These are phyloP conservation scores for Daldinia concentrica DNA, from an alignment of 495 filamentous ascomycete species.

Conservation along the genomic window DNA sequence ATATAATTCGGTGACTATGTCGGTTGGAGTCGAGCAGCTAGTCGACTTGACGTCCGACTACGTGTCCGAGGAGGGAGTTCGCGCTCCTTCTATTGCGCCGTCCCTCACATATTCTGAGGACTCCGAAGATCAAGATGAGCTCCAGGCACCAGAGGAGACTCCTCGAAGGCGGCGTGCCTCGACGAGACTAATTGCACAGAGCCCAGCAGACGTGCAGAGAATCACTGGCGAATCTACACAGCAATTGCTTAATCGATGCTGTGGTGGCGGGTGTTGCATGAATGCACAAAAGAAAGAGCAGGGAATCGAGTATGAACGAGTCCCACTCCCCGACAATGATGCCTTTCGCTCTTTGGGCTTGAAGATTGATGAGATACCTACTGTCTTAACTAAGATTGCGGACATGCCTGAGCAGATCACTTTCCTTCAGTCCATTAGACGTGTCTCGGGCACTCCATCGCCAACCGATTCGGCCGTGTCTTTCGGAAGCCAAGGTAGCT, in stretches of 20 bases:
- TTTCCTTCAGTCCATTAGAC: constrained; percentile 64
- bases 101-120: constrained; percentile 62
- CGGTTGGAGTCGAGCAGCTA: constrained; percentile 28
- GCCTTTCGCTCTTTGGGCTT: constrained; percentile 82
- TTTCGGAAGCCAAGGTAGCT: constrained; percentile 32
- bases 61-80: constrained; percentile 50
- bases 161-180: constrained; percentile 74
- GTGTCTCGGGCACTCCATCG: constrained; percentile 47
- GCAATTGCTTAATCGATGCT: constrained; percentile 76
- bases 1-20: constrained; percentile 31
- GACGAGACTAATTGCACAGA: constrained; percentile 80
- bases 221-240: constrained; percentile 71
- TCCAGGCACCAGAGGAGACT: constrained; percentile 36
- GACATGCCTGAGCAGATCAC: constrained; percentile 78
- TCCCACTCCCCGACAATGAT: constrained; percentile 81
- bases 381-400: constrained; percentile 71
- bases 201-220: constrained; percentile 75
- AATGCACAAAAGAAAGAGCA: constrained; percentile 66
- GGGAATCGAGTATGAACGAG: constrained; percentile 61
- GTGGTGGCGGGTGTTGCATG: constrained; percentile 92
- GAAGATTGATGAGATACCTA: constrained; percentile 77
- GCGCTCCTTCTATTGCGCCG: constrained; percentile 53
- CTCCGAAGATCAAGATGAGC: constrained; percentile 55
- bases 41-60: constrained; percentile 42
- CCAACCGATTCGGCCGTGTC: constrained; percentile 52